phyloP scores from a whole-genome alignment of 1,284 basidiomycete genomes.

The Ustilago nuda region DNA sequence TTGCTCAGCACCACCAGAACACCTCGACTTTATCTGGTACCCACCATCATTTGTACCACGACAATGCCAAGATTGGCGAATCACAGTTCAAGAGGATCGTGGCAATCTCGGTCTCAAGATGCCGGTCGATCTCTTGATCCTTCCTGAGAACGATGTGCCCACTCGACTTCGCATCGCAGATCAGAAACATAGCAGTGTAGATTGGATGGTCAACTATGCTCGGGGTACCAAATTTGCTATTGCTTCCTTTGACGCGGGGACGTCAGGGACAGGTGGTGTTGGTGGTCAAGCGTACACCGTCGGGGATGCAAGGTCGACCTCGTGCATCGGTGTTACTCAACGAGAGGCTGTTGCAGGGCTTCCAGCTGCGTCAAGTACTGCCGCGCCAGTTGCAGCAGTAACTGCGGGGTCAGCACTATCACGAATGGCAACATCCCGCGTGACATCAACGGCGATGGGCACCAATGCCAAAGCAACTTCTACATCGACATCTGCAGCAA shows the following conservation, averaged over 20 bases:
- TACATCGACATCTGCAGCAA: slow-evolving; percentile 11
- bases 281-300: slow-evolving; percentile 38
- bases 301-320: slow-evolving; percentile 17
- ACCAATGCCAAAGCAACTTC: slow-evolving; percentile 14
- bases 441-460: not conserved
- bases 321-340: slow-evolving; percentile 20
- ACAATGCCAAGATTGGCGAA: slow-evolving; percentile 44
- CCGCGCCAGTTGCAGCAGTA: slow-evolving; percentile 11
- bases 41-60: slow-evolving; percentile 23
- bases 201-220: slow-evolving; percentile 48
- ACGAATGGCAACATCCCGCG: slow-evolving; percentile 28
- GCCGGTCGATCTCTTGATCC: slow-evolving; percentile 45
- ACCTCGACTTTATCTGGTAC: slow-evolving; percentile 52
- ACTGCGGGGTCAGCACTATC: slow-evolving; percentile 13
- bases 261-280: slow-evolving; percentile 41
- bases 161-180: slow-evolving; percentile 27
- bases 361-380: slow-evolving; percentile 30
- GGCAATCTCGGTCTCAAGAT: slow-evolving; percentile 41
- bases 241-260: slow-evolving; percentile 38
- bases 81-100: slow-evolving; percentile 44
- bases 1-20: slow-evolving; percentile 38
- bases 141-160: slow-evolving; percentile 39
- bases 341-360: slow-evolving; percentile 29
- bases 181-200: slow-evolving; percentile 17
- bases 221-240: slow-evolving; percentile 45